These are phyloP conservation scores for Mycena galericulata DNA, from an alignment of 768 basidiomycete species.

Conservation along the genomic window DNA sequence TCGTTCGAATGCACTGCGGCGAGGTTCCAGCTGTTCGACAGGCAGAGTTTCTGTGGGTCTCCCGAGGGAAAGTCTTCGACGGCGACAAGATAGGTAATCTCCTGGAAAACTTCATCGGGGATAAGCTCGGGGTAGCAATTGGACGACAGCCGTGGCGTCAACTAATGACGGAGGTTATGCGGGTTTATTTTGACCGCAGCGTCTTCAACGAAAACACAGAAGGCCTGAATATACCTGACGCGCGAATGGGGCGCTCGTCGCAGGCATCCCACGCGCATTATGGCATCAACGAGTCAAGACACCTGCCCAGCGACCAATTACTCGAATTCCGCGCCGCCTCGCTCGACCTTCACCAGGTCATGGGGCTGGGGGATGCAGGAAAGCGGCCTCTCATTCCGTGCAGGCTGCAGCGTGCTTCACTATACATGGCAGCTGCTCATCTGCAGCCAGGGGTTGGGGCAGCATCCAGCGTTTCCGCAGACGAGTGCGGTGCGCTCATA, in stretches of 20 bases:
- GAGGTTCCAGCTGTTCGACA: conserved; percentile 6
- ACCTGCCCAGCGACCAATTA: conserved; percentile 1
- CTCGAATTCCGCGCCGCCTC: conserved; percentile 4
- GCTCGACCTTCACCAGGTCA: conserved; percentile 2
- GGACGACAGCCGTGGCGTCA: conserved; percentile 5
- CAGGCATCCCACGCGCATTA: conserved; percentile 10
- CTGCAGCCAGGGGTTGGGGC: conserved; percentile 6
- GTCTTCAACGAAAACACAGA: conserved; percentile 5
- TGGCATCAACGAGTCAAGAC: conserved; percentile 4
- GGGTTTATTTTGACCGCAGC: conserved; percentile 5
- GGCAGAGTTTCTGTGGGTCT: conserved; percentile 9
- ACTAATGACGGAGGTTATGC: conserved; percentile 6
- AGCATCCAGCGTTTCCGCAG: conserved; percentile 2
- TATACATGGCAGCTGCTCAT: conserved; percentile 1
- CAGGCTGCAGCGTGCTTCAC: conserved; percentile 6
- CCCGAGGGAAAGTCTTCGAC: conserved; percentile 4
- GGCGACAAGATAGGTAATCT: conserved; percentile 1
- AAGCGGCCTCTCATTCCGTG: conserved; percentile 5
- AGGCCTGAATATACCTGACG: conserved; percentile 4
- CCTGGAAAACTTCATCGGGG: conserved; percentile 4
- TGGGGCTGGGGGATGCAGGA: conserved; percentile 6
- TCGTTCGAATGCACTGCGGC: conserved; percentile 6
- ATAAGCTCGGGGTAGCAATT: conserved; percentile 5
- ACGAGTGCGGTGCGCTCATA: not conserved
- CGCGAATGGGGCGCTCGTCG: conserved; percentile 5